These are phyloP conservation scores for Omphalotus guepiniiformis DNA, from an alignment of 768 basidiomycete species.

Conservation along the genomic window DNA sequence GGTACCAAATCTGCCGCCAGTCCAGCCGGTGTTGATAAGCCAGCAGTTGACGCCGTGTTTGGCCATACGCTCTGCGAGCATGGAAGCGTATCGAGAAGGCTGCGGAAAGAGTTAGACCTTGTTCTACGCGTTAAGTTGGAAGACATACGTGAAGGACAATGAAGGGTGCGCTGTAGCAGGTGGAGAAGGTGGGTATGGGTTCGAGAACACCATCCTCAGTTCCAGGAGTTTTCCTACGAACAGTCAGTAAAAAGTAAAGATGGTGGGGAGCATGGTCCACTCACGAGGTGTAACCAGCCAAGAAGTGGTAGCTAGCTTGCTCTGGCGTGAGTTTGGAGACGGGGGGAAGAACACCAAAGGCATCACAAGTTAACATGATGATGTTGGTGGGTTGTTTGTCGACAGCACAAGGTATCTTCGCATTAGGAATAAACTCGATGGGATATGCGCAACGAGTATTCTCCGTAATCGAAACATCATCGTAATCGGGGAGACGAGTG, in stretches of 20 bases:
- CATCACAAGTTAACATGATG: constrained; percentile 97
- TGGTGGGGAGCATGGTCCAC: neutral
- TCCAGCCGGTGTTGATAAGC: constrained; percentile 99
- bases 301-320: constrained; percentile 97
- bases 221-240: constrained; percentile 98
- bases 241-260: constrained; percentile 26
- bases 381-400: constrained; percentile 89
- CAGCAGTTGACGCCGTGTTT: constrained; percentile 89
- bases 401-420: constrained; percentile 88
- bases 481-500: constrained; percentile 85
- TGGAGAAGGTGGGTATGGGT: constrained; percentile 98
- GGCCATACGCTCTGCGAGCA: constrained; percentile 94
- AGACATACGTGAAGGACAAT: constrained; percentile 85
- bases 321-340: constrained; percentile 89
- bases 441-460: constrained; percentile 99
- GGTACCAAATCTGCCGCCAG: constrained; percentile 85
- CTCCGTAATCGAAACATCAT: constrained; percentile 95
- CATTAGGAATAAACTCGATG: constrained; percentile 95
- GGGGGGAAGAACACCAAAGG: constrained; percentile 96
- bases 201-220: constrained; percentile 98
- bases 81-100: constrained; percentile 93
- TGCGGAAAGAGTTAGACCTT: constrained; percentile 19
- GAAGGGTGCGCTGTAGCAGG: constrained; percentile 99
- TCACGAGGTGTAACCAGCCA: constrained; percentile 96
- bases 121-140: neutral